These are phyloP conservation scores for Knufia petricola DNA, from an alignment of 2,329 filamentous ascomycete genomes.

Conservation along the genomic window DNA sequence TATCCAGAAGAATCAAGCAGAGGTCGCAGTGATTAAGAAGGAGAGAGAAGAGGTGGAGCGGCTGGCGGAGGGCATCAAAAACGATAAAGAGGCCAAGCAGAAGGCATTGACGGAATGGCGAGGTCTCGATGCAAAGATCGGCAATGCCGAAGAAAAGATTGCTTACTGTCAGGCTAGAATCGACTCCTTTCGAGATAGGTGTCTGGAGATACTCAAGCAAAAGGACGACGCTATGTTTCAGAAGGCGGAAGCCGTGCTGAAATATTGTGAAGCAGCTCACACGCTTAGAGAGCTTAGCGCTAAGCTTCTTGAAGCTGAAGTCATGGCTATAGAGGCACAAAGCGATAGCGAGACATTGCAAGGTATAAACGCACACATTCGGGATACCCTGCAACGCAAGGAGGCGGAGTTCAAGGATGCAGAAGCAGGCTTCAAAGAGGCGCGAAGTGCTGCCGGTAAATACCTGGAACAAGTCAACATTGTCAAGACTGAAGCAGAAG, in stretches of 20 bases:
- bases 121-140: slow-evolving; percentile 27
- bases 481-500: slow-evolving; percentile 25
- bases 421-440: slow-evolving; percentile 11
- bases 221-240: slow-evolving; percentile 48
- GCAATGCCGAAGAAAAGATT: slow-evolving; percentile 38
- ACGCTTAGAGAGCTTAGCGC: slow-evolving; percentile 53
- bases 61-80: slow-evolving; percentile 22
- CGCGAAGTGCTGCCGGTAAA: slow-evolving; percentile 16
- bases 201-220: slow-evolving; percentile 44
- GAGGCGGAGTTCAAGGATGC: slow-evolving; percentile 33
- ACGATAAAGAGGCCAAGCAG: slow-evolving; percentile 60
- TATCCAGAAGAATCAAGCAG: slow-evolving; percentile 3
- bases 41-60: slow-evolving; percentile 11
- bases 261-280: slow-evolving; percentile 53
- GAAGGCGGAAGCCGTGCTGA: slow-evolving; percentile 47
- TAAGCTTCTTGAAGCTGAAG: slow-evolving; percentile 57
- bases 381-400: slow-evolving; percentile 35
- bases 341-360: slow-evolving; percentile 68
- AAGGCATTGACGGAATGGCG: slow-evolving; percentile 44
- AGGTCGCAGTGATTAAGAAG: slow-evolving; percentile 9
- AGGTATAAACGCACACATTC: slow-evolving; percentile 53
- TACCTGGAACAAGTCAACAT: slow-evolving; percentile 17
- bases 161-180: slow-evolving; percentile 33
- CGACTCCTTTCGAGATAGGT: slow-evolving; percentile 35
- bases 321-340: slow-evolving; percentile 67